These are phyloP conservation scores for Eucalyptus urophylla DNA, from an alignment of 345 rosid species.

Conservation along the genomic window DNA sequence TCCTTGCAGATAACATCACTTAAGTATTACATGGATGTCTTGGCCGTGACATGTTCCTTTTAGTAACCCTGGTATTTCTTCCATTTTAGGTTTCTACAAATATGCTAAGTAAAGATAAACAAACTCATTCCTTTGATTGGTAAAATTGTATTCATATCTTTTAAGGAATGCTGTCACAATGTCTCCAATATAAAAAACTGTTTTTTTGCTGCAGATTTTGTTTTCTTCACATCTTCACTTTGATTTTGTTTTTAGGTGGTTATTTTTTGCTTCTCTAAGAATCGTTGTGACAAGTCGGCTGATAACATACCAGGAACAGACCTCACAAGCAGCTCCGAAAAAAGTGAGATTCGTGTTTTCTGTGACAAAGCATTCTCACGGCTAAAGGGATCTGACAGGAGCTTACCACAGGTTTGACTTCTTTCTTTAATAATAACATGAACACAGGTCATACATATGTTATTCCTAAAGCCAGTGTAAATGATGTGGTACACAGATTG, in stretches of 20 bases:
- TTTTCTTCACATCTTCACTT: neutral
- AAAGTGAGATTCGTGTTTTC: conserved; percentile 78
- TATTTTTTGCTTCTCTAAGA: conserved; percentile 94
- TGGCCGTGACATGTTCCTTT: neutral
- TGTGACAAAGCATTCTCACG: conserved; percentile 96
- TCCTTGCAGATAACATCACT: neutral
- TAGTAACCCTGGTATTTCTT: neutral
- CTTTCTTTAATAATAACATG: neutral
- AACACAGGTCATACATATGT: neutral
- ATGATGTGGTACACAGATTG: conserved; percentile 45
- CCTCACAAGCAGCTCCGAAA: conserved; percentile 77
- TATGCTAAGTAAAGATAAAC: neutral
- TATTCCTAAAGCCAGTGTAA: conserved; percentile 2
- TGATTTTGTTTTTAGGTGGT: conserved; percentile 45
- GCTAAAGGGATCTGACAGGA: conserved; percentile 90
- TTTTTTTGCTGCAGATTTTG: neutral
- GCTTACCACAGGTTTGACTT: conserved; percentile 79
- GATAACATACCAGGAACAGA: conserved; percentile 59
- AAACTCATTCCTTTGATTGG: neutral
- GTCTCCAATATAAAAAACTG: neutral
- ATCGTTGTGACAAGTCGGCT: conserved; percentile 88
- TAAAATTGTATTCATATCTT: neutral
- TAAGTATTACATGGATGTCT: neutral
- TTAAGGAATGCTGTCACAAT: neutral
- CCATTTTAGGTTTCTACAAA: neutral